Conservation (phyloP, 2,329 filamentous ascomycete genomes). For the Fusarium heterosporum region DNA sequence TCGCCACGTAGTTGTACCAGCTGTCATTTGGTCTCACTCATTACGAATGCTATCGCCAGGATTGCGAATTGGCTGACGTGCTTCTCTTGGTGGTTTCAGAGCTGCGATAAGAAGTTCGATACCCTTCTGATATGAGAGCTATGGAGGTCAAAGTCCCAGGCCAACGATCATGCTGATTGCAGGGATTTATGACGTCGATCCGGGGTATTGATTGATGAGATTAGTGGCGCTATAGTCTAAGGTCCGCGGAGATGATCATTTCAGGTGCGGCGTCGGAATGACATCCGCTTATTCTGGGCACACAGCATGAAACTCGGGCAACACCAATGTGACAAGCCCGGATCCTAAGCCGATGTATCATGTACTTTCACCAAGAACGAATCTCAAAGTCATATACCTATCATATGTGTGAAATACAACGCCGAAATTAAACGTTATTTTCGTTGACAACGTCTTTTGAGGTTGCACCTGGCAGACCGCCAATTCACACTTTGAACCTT, state of each 20-base stretch:
- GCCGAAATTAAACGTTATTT: not conserved
- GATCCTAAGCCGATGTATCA: slow-evolving; percentile 9
- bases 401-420: not conserved
- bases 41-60: not conserved
- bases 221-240: slow-evolving; percentile 15
- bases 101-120: slow-evolving; percentile 8
- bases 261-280: slow-evolving; percentile 28
- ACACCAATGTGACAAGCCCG: slow-evolving; percentile 12
- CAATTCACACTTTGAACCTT: slow-evolving; percentile 30
- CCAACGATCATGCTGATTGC: slow-evolving; percentile 9
- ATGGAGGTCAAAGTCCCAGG: slow-evolving; percentile 2
- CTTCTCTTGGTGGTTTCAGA: not conserved
- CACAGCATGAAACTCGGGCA: slow-evolving; percentile 18
- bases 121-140: slow-evolving; percentile 6
- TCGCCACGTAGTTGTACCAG: slow-evolving; percentile 1
- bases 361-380: not conserved
- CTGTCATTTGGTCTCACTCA: not conserved
- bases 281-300: slow-evolving; percentile 15
- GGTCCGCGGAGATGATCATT: slow-evolving; percentile 39
- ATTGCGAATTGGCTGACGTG: slow-evolving; percentile 22
- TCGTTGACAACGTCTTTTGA: slow-evolving; percentile 1
- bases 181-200: slow-evolving; percentile 39
- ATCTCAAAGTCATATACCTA: not conserved
- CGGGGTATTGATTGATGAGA: slow-evolving; percentile 26
- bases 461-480: slow-evolving; percentile 23